phyloP scores from a whole-genome alignment of 768 basidiomycete genomes.

The Pleurotus platypus region DNA sequence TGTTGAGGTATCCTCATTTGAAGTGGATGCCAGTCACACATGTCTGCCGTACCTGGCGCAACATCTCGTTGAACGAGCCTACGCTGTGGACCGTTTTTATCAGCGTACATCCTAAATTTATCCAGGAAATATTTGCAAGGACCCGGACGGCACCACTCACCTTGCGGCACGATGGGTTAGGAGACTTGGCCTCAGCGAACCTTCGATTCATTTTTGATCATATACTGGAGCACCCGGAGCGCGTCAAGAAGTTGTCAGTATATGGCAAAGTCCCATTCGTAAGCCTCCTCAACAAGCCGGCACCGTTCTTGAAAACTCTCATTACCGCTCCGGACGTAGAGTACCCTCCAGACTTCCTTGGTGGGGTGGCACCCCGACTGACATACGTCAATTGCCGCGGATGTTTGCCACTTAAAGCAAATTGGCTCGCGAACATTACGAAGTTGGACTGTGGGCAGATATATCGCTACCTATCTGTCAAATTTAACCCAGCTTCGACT shows the following conservation, averaged over 20 bases:
- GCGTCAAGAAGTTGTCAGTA: no score
- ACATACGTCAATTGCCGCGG: neutral
- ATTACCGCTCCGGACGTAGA: neutral
- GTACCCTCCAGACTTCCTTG: neutral
- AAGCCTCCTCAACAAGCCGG: neutral
- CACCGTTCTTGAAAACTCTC: neutral
- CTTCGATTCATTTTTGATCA: no score
- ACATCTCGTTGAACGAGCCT: neutral
- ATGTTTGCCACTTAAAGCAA: neutral
- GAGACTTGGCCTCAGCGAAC: no score
- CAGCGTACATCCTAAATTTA: neutral
- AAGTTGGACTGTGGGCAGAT: neutral
- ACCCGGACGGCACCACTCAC: no score
- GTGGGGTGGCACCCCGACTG: neutral
- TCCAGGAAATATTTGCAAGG: neutral
- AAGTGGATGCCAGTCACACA: neutral
- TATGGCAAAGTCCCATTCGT: no score
- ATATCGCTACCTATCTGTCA: no score
- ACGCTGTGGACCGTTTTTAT: neutral
- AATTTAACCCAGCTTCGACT: no score
- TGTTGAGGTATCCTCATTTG: neutral
- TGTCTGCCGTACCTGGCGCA: neutral
- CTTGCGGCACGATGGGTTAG: no score
- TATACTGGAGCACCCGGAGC: no score
- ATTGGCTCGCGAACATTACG: neutral